Conservation (phyloP, 495 filamentous ascomycete species). For the Penicillium paxilli region DNA sequence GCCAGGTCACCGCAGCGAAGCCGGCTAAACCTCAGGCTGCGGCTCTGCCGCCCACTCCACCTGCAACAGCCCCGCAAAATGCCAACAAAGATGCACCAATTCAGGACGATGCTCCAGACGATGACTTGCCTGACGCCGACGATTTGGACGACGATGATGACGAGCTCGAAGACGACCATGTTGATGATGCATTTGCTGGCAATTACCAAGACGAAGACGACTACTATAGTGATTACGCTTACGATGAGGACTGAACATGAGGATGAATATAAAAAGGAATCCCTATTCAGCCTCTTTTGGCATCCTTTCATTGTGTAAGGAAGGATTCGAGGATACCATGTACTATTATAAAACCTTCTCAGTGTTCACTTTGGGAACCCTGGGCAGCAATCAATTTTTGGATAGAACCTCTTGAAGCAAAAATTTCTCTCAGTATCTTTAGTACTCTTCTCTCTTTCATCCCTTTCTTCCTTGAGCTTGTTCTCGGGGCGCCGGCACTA, state of each 20-base stretch:
- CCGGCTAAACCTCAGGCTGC: not conserved
- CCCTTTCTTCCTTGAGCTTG: no score
- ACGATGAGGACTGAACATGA: slow-evolving; percentile 2
- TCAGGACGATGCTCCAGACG: not conserved
- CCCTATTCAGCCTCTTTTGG: not conserved
- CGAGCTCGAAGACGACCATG: slow-evolving; percentile 31
- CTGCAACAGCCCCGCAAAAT: slow-evolving; percentile 6
- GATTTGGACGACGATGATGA: slow-evolving; percentile 35
- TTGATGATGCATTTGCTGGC: slow-evolving; percentile 43
- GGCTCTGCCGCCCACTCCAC: slow-evolving; percentile 18
- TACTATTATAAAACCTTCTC: not conserved
- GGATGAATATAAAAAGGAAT: not conserved
- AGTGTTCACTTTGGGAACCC: no score
- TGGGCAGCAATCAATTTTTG: no score
- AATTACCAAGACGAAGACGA: slow-evolving; percentile 38
- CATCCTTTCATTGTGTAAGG: not conserved
- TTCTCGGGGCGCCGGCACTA: no score
- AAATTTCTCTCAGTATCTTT: no score
- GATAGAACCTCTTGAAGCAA: no score
- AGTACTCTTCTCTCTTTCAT: no score
- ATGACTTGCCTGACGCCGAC: slow-evolving; percentile 25
- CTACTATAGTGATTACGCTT: slow-evolving; percentile 37
- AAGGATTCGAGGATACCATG: not conserved
- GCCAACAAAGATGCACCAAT: not conserved
- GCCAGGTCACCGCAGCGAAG: slow-evolving; percentile 2